Conservation (phyloP, 495 filamentous ascomycete species). For the Annulohypoxylon maeteangense region DNA sequence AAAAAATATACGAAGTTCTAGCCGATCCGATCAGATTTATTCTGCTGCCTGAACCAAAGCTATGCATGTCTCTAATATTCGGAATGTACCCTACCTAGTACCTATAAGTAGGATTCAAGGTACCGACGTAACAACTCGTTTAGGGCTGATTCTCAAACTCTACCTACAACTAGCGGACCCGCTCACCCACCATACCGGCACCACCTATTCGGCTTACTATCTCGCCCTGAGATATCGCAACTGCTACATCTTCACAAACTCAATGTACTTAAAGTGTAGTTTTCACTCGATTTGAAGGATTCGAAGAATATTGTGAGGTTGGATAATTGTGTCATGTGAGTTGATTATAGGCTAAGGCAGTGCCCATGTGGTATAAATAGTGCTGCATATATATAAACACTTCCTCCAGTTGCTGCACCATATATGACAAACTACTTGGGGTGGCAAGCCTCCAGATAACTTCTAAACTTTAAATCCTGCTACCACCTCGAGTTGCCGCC, state of each 20-base stretch:
- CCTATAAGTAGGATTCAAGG: background rate
- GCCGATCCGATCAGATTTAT: slow-evolving; percentile 28
- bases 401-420: slow-evolving; percentile 31
- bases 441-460: slow-evolving; percentile 33
- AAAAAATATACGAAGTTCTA: background rate
- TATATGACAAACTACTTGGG: slow-evolving; percentile 40
- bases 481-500: slow-evolving; percentile 25
- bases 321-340: slow-evolving; percentile 6
- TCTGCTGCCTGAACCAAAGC: slow-evolving; percentile 45
- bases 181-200: slow-evolving; percentile 6
- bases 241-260: background rate
- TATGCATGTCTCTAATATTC: slow-evolving; percentile 4
- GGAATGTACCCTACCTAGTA: background rate
- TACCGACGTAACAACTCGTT: slow-evolving; percentile 1
- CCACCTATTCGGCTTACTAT: background rate
- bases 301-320: background rate
- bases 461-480: slow-evolving; percentile 35
- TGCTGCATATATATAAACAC: slow-evolving; percentile 32
- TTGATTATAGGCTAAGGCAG: slow-evolving; percentile 10
- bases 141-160: slow-evolving; percentile 23
- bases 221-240: background rate
- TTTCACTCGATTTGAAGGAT: background rate
- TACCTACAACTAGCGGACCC: slow-evolving; percentile 10
- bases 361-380: slow-evolving; percentile 32
- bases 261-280: background rate